phyloP scores from a whole-genome alignment of 2,329 filamentous ascomycete species.

The Anisogramma anomala region DNA sequence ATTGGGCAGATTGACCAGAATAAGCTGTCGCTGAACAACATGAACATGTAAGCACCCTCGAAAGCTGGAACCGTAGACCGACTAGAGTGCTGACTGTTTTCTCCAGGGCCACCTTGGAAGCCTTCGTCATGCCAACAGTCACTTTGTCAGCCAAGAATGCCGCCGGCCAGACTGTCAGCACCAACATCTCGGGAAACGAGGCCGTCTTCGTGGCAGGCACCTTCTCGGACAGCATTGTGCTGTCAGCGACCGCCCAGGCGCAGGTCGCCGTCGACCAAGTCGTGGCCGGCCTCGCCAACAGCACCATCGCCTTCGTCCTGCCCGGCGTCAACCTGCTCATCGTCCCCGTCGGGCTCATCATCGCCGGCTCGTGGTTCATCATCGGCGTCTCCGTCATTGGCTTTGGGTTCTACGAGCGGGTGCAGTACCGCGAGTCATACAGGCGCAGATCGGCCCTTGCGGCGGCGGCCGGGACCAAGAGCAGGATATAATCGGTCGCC shows the following conservation, averaged over 20 bases:
- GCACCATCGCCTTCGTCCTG: slow-evolving; percentile 53
- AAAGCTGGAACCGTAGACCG: not conserved
- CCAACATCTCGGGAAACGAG: slow-evolving; percentile 57
- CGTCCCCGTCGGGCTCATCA: slow-evolving; percentile 57
- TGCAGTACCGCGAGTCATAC: slow-evolving; percentile 55
- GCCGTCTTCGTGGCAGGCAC: slow-evolving; percentile 60
- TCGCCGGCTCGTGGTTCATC: slow-evolving; percentile 51
- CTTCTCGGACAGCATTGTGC: slow-evolving; percentile 47
- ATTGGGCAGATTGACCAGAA: slow-evolving; percentile 54
- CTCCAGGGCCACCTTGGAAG: slow-evolving; percentile 45
- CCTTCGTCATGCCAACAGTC: slow-evolving; percentile 55
- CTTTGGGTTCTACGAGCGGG: slow-evolving; percentile 54
- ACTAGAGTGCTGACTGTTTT: slow-evolving; percentile 8
- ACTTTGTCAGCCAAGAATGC: slow-evolving; percentile 48
- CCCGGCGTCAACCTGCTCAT: slow-evolving; percentile 58
- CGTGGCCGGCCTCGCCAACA: slow-evolving; percentile 33
- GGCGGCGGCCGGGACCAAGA: slow-evolving; percentile 21
- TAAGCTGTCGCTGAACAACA: slow-evolving; percentile 38
- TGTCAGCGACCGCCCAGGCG: slow-evolving; percentile 39
- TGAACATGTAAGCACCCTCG: slow-evolving; percentile 45
- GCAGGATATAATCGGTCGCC: slow-evolving; percentile 20
- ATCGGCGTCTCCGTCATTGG: slow-evolving; percentile 47
- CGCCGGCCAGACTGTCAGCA: slow-evolving; percentile 41
- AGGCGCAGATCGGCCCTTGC: slow-evolving; percentile 36
- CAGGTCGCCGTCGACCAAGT: slow-evolving; percentile 38